Base-by-base conservation (phyloP, 768 basidiomycete species). In the Coprinellus micaceus region DNA sequence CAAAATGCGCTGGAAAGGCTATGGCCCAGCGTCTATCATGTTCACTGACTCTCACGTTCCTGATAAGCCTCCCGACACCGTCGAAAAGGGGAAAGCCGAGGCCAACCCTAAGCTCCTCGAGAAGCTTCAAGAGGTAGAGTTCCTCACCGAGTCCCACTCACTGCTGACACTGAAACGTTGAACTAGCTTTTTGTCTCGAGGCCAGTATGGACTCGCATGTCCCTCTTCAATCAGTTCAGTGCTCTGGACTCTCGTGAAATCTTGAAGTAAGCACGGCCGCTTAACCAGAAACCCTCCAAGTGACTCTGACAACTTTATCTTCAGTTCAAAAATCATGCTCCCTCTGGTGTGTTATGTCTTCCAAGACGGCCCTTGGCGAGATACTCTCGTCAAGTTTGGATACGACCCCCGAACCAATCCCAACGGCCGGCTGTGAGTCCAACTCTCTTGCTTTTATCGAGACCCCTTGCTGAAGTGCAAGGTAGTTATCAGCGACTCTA, bases 281-380 rank as follows among this genome's bases (percentile, higher is more conserved):
- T 36, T 26, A 37, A 22, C 33, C 11, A 12, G 19, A 19, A 26
- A 22, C 19, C 24, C 15, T 7, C 29, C 29, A 44, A 36, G 25
- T 40, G 29, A 44, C 55, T 21, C 33, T 33, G 13, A 33, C 33
- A 13, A 24, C 28, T 22, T 11, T 11, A 9, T 12, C n/a, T 30
- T 56, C 13, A 96, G 94, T 58, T 89, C 90, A 12, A 96, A 95
- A 66, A 71, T 84, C 5, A 77, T 94, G 15, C 79, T 96, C 17
- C 88, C 94, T 2, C 71, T 90, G 4, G 83, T 89, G 3, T 88
- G 86, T 53, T 99, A 95, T 65, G 88, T 90, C 9, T 95, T 98
- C 66, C 83, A 87, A 61, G 95, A 97, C 61, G 97, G 97, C 0
- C 94, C 95, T 2, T 98, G 90, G 87, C 80, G 93, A 39, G 95